Conservation (phyloP, 2,329 filamentous ascomycete species). For the Ceratocystis diversiconidia region DNA sequence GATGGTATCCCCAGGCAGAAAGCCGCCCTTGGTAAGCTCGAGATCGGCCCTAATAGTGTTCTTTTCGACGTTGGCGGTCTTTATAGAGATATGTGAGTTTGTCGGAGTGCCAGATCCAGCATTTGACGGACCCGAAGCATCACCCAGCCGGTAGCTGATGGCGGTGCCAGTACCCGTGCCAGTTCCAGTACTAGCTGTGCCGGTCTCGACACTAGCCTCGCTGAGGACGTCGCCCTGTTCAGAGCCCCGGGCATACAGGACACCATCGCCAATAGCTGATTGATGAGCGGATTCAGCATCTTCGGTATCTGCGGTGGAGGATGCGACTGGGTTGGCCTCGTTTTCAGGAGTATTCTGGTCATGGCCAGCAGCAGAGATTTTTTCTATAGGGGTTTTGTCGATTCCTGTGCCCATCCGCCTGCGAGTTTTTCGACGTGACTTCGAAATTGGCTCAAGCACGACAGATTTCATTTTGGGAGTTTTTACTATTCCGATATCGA, state of each 20-base stretch:
- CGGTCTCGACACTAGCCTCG: slow-evolving; percentile 57
- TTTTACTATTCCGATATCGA: slow-evolving; percentile 66
- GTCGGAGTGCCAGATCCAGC: slow-evolving; percentile 13
- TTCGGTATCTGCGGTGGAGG: slow-evolving; percentile 24
- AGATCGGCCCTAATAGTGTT: slow-evolving; percentile 78
- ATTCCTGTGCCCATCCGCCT: slow-evolving; percentile 10
- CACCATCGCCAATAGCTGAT: slow-evolving; percentile 29
- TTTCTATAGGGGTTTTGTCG: slow-evolving; percentile 11
- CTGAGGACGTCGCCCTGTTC: slow-evolving; percentile 43
- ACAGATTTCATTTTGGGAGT: slow-evolving; percentile 69
- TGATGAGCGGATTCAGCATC: slow-evolving; percentile 25
- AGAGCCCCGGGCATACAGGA: slow-evolving; percentile 23
- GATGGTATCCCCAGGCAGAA: slow-evolving; percentile 70
- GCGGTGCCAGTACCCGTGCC: slow-evolving; percentile 16
- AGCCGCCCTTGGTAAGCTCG: slow-evolving; percentile 69
- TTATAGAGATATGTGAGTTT: slow-evolving; percentile 10
- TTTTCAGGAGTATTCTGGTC: slow-evolving; percentile 11
- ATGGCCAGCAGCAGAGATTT: background rate
- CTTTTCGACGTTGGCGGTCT: slow-evolving; percentile 34
- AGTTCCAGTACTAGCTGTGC: slow-evolving; percentile 21
- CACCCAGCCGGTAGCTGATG: slow-evolving; percentile 6
- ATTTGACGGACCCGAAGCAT: background rate
- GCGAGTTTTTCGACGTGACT: slow-evolving; percentile 39
- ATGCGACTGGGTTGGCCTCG: slow-evolving; percentile 15
- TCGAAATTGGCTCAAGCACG: slow-evolving; percentile 75